These are phyloP conservation scores for Aspergillus heteromorphus DNA, from an alignment of 495 filamentous ascomycete genomes.

Conservation along the genomic window DNA sequence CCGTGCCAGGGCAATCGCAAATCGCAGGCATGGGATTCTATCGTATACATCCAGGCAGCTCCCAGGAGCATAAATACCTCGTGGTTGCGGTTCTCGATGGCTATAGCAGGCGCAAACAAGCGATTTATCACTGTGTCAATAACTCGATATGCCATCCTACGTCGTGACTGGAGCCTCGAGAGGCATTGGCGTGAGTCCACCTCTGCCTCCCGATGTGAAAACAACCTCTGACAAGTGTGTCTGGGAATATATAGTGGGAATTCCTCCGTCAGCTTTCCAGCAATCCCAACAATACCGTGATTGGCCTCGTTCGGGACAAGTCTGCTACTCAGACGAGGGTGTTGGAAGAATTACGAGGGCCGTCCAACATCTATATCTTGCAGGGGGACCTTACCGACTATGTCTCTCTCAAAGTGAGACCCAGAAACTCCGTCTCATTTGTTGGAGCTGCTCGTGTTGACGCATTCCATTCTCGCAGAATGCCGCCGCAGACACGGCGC, in stretches of 20 bases:
- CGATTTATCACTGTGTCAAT: neutral
- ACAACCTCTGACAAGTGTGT: neutral
- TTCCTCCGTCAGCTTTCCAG: slow-evolving; percentile 33
- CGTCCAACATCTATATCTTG: slow-evolving; percentile 42
- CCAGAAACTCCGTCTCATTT: neutral
- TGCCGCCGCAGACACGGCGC: neutral
- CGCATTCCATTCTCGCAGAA: neutral
- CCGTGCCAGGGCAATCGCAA: too few relatives aligned
- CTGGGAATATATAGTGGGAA: slow-evolving; percentile 24
- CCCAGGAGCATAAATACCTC: neutral
- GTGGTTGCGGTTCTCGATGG: neutral
- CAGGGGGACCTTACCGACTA: slow-evolving; percentile 37
- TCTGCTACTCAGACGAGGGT: slow-evolving; percentile 21
- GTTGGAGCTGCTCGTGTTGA: neutral
- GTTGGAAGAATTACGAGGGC: slow-evolving; percentile 21
- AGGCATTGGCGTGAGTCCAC: slow-evolving; percentile 37
- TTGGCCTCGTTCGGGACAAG: slow-evolving; percentile 42
- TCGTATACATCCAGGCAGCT: neutral
- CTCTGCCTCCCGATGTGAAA: too few relatives aligned
- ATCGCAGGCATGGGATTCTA: neutral
- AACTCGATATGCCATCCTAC: slow-evolving; percentile 28
- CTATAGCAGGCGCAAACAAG: neutral
- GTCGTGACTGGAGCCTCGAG: slow-evolving; percentile 33
- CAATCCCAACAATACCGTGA: slow-evolving; percentile 31
- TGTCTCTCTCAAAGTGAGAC: neutral